Conservation (phyloP, 164 flowering plant species). For the Vitis cinerea region DNA sequence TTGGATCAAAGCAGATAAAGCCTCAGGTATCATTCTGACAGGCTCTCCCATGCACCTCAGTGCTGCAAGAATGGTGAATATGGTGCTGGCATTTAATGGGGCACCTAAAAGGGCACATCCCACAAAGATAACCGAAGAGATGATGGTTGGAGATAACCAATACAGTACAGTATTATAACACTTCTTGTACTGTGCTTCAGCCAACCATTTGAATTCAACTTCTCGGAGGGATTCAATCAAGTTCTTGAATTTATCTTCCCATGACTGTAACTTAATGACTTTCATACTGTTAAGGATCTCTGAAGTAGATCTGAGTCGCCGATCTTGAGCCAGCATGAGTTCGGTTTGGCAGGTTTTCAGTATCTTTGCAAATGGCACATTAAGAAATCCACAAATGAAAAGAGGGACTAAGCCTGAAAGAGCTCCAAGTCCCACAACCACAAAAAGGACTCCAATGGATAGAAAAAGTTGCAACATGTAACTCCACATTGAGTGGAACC, state of each 20-base stretch:
- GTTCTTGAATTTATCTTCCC: constrained; percentile 81
- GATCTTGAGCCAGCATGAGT: constrained; percentile 72
- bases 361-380: constrained; percentile 68
- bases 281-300: constrained; percentile 86
- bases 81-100: constrained; percentile 64
- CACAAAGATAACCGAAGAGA: constrained; percentile 64
- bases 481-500: constrained; percentile 71
- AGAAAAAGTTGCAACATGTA: constrained; percentile 48
- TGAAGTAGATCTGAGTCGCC: constrained; percentile 66
- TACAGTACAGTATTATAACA: constrained; percentile 46
- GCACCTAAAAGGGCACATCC: constrained; percentile 55
- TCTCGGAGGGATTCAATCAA: constrained; percentile 50
- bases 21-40: constrained; percentile 66
- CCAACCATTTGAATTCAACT: constrained; percentile 64
- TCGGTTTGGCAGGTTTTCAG: constrained; percentile 51
- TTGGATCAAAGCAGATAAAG: constrained; percentile 68
- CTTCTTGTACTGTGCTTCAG: constrained; percentile 40
- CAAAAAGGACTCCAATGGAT: constrained; percentile 46
- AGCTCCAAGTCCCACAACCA: constrained; percentile 63
- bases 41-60: constrained; percentile 69
- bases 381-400: constrained; percentile 54
- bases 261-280: constrained; percentile 80
- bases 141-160: constrained; percentile 80
- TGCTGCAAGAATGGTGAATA: constrained; percentile 75
- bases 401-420: constrained; percentile 63